These are phyloP conservation scores for Oryza glaberrima DNA, from an alignment of 176 grass and related monocot genomes.

Conservation along the genomic window DNA sequence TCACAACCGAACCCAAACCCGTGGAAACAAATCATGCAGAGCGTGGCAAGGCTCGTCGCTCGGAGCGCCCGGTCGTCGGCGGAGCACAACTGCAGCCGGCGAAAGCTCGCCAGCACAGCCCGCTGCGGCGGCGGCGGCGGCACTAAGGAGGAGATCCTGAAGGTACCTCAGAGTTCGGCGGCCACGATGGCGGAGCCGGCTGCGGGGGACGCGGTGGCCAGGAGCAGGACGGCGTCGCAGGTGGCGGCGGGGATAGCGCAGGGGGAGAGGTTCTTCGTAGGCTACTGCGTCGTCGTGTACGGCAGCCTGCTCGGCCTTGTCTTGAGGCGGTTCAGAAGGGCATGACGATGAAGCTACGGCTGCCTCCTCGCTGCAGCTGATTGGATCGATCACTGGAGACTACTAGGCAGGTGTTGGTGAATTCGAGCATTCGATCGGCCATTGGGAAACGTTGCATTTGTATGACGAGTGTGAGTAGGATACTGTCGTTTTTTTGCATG, in stretches of 20 bases:
- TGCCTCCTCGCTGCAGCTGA: background rate
- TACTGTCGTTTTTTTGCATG: too few species aligned
- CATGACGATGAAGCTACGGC: background rate
- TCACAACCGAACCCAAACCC: background rate
- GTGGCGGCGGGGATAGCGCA: background rate
- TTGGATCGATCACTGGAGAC: background rate
- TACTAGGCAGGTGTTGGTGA: background rate
- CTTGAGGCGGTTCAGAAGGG: background rate
- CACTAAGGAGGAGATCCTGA: too few species aligned
- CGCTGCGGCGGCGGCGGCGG: too few species aligned
- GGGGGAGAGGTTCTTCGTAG: background rate
- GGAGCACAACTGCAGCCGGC: background rate
- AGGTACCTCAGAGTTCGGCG: too few species aligned
- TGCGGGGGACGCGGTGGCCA: background rate
- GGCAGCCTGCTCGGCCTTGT: background rate
- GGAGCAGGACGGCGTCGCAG: too few species aligned
- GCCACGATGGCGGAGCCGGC: background rate
- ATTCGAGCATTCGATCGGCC: background rate
- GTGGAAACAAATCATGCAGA: background rate
- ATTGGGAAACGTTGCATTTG: background rate
- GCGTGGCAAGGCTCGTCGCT: background rate
- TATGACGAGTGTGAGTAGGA: too few species aligned
- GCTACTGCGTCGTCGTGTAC: background rate
- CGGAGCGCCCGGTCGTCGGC: background rate
- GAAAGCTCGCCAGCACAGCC: background rate